These are phyloP conservation scores for Digitaria exilis DNA, from an alignment of 202 grass and related monocot species.

Conservation along the genomic window DNA sequence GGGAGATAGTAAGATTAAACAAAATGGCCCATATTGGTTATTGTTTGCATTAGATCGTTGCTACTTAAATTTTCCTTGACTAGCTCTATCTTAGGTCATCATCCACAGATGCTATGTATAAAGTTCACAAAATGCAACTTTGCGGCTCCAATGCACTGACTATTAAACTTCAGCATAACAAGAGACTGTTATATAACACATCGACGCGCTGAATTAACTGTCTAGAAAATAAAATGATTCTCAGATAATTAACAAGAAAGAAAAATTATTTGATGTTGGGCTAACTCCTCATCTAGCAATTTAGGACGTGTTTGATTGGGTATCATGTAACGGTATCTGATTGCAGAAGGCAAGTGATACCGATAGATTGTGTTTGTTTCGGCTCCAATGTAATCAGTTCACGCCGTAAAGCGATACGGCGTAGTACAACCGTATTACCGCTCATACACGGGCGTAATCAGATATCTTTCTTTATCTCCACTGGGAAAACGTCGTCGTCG, in stretches of 20 bases:
- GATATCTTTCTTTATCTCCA: no score
- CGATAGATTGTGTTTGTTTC: no score
- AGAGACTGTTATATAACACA: background rate
- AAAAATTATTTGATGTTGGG: background rate
- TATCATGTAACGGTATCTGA: no score
- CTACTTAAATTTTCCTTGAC: background rate
- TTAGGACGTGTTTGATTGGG: no score
- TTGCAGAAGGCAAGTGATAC: no score
- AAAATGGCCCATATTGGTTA: slow-evolving; percentile 1
- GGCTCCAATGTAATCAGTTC: no score
- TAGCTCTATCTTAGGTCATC: background rate
- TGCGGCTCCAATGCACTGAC: background rate
- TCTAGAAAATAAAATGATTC: background rate
- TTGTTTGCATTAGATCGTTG: background rate
- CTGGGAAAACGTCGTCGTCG: no score
- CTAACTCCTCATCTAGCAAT: background rate
- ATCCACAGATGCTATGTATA: background rate
- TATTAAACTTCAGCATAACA: background rate
- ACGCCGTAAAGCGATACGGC: no score
- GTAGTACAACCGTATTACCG: no score
- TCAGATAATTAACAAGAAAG: background rate
- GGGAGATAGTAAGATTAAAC: background rate
- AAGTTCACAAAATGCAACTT: background rate
- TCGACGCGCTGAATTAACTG: background rate
- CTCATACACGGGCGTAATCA: no score